Conservation (phyloP, 108 stramenopile genomes). For the Cylindrotheca closterium region DNA sequence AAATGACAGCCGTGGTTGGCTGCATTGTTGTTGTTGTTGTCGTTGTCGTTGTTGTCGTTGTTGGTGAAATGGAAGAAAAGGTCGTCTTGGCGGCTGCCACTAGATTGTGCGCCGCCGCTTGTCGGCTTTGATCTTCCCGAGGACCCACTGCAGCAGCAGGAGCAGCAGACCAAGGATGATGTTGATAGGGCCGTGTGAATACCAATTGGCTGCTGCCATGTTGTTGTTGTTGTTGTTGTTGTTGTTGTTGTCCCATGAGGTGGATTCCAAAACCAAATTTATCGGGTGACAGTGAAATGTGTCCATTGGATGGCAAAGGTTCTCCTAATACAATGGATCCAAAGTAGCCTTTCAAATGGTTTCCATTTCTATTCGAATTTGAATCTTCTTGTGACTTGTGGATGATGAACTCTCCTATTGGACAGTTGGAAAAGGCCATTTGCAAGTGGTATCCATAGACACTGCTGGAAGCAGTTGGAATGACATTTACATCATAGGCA, state of each 20-base stretch:
- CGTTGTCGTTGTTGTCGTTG: no score
- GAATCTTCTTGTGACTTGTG: constrained; percentile 18
- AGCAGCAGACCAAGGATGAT: neutral
- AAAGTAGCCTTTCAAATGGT: constrained; percentile 57
- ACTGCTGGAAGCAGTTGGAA: constrained; percentile 53
- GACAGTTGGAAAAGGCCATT: constrained; percentile 60
- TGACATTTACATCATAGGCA: constrained; percentile 59
- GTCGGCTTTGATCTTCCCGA: neutral
- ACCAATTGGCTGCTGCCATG: no score
- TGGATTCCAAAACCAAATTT: constrained; percentile 74
- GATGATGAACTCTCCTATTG: constrained; percentile 65
- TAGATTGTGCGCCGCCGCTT: neutral
- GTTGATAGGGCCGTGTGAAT: neutral
- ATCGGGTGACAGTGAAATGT: constrained; percentile 43
- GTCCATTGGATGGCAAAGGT: constrained; percentile 62
- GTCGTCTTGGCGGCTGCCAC: neutral
- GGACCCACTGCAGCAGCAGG: no score
- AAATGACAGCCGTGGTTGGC: no score
- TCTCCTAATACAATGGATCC: constrained; percentile 62
- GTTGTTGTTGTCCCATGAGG: constrained; percentile 39
- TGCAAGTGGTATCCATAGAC: constrained; percentile 73
- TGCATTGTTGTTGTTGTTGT: no score
- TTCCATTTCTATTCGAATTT: constrained; percentile 46
- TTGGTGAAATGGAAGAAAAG: neutral
- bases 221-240: no score